These are phyloP conservation scores for Ophiocordyceps camponoti-rufipedis DNA, from an alignment of 2,329 filamentous ascomycete genomes.

Conservation along the genomic window DNA sequence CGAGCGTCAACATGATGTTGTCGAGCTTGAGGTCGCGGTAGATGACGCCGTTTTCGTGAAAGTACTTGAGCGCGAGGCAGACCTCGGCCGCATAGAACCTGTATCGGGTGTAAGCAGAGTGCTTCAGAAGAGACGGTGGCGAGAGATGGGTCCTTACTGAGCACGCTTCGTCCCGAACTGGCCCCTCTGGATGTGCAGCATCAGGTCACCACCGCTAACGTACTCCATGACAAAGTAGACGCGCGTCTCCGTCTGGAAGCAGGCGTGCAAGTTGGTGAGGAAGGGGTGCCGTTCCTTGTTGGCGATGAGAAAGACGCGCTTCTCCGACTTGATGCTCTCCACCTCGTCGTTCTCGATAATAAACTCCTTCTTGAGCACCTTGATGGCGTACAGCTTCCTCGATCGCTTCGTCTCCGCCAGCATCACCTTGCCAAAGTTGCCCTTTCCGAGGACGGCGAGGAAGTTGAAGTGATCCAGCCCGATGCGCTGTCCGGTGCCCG, in stretches of 20 bases:
- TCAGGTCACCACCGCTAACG: slow-evolving; percentile 92
- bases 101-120: slow-evolving; percentile 5
- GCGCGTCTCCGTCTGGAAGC: slow-evolving; percentile 95
- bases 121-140: neutral
- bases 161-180: slow-evolving; percentile 92
- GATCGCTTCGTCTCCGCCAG: slow-evolving; percentile 88
- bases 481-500: slow-evolving; percentile 66
- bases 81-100: slow-evolving; percentile 97
- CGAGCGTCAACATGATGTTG: slow-evolving; percentile 82
- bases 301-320: slow-evolving; percentile 89
- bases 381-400: slow-evolving; percentile 90
- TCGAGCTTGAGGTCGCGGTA: slow-evolving; percentile 92
- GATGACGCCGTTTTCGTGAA: slow-evolving; percentile 98
- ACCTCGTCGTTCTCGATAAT: slow-evolving; percentile 99
- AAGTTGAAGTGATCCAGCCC: slow-evolving; percentile 99
- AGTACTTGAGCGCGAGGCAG: slow-evolving; percentile 92
- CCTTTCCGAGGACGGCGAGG: slow-evolving; percentile 91
- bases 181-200: slow-evolving; percentile 95
- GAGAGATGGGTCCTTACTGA: slow-evolving; percentile 38
- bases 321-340: slow-evolving; percentile 92
- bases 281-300: slow-evolving; percentile 97
- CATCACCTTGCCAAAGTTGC: slow-evolving; percentile 99
- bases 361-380: slow-evolving; percentile 98
- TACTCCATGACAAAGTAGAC: slow-evolving; percentile 99
- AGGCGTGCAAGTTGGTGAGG: slow-evolving; percentile 84